Percentiles rank a stretch among this genome's conserved stretches.
Evolutionary conservation across 495 filamentous ascomycete species (phyloP).

Genomic region (Tuber calosporum): DNA sequence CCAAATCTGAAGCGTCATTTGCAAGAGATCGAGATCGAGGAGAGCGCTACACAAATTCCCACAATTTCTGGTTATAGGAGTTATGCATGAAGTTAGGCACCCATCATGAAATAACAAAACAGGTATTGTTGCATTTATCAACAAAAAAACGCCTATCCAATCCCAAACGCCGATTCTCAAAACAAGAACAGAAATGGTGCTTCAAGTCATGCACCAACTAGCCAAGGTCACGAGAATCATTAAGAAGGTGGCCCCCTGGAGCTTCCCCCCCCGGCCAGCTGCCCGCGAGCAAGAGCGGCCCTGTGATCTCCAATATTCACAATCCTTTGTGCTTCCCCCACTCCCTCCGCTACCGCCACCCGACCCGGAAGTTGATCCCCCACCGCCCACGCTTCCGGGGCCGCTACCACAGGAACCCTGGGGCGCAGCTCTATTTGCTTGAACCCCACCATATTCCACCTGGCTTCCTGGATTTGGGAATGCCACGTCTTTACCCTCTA

Average conservation of each 20-base stretch:
- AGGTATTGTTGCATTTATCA: not conserved
- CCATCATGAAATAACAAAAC: not conserved
- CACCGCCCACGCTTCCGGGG: not conserved
- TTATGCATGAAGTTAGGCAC: not conserved
- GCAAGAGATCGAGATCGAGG: not conserved
- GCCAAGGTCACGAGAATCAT: not conserved
- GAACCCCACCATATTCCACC: slow-evolving; percentile 44
- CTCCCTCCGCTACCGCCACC: not conserved
- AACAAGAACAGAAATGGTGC: not conserved
- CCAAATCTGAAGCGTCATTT: not conserved
- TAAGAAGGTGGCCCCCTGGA: not conserved
- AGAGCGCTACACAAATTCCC: not conserved
- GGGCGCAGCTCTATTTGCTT: slow-evolving; percentile 16
- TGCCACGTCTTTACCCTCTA: slow-evolving; percentile 47
- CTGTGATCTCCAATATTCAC: slow-evolving; percentile 21
- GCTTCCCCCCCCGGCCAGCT: slow-evolving; percentile 2
- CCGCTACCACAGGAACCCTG: slow-evolving; percentile 26
- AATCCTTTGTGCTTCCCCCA: slow-evolving; percentile 8
- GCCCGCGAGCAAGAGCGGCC: slow-evolving; percentile 18
- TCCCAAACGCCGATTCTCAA: not conserved
- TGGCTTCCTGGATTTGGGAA: slow-evolving; percentile 57
- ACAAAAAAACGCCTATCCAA: not conserved
- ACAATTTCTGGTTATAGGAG: not conserved
- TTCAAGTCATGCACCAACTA: not conserved
- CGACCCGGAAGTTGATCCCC: not conserved